phyloP scores from a whole-genome alignment of 202 grass and related monocot species.

The Elaeis oleifera region DNA sequence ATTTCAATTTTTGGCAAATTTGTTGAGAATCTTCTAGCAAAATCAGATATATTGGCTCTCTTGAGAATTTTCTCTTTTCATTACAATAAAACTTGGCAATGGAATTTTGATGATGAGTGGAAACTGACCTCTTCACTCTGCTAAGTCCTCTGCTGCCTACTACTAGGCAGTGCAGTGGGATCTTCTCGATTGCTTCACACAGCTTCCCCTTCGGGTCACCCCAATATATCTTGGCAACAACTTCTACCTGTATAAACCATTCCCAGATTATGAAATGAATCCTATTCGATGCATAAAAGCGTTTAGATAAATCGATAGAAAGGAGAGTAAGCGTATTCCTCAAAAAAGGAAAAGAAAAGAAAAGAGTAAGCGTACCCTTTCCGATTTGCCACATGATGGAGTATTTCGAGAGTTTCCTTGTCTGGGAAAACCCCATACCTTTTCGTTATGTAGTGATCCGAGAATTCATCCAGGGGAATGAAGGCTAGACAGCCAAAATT shows the following conservation, averaged over 20 bases:
- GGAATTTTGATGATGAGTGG: too few relatives aligned
- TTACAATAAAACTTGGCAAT: too few relatives aligned
- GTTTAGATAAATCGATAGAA: too few relatives aligned
- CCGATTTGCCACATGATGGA: slow-evolving; percentile 32
- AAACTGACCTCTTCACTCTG: slow-evolving; percentile 44
- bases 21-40: too few relatives aligned
- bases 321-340: not conserved
- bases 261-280: not conserved
- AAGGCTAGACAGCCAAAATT: slow-evolving; percentile 34
- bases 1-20: too few relatives aligned
- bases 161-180: slow-evolving; percentile 41
- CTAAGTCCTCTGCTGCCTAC: slow-evolving; percentile 47
- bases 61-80: too few relatives aligned
- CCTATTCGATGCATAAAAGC: too few relatives aligned
- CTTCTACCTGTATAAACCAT: slow-evolving; percentile 32
- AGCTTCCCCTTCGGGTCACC: slow-evolving; percentile 46
- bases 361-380: slow-evolving; percentile 17
- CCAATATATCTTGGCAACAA: slow-evolving; percentile 40
- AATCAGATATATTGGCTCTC: too few relatives aligned
- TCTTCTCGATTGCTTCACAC: slow-evolving; percentile 30
- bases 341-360: too few relatives aligned
- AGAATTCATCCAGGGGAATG: slow-evolving; percentile 51
- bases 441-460: slow-evolving; percentile 34
- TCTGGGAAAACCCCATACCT: slow-evolving; percentile 42
- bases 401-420: slow-evolving; percentile 45